phyloP scores from a whole-genome alignment of 2,329 filamentous ascomycete species.

The Claviceps sorghi region DNA sequence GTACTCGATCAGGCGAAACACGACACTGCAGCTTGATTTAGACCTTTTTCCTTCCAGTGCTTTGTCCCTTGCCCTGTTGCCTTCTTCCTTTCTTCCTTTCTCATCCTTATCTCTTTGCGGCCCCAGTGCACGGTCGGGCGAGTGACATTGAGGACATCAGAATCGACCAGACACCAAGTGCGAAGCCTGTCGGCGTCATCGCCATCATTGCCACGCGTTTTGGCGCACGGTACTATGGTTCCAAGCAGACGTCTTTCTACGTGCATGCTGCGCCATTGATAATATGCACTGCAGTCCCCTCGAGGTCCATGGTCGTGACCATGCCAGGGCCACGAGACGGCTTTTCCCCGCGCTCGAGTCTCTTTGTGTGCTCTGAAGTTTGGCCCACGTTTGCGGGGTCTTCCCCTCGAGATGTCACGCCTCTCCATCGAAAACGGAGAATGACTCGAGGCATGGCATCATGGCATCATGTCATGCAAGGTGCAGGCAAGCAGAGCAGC shows the following conservation, averaged over 20 bases:
- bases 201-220: not conserved
- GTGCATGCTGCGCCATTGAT: not conserved
- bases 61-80: not conserved
- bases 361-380: not conserved
- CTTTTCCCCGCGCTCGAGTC: not conserved
- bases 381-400: not conserved
- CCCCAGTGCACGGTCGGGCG: not conserved
- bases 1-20: not conserved
- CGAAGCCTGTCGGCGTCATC: not conserved
- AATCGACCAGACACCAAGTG: not conserved
- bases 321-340: not conserved
- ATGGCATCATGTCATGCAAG: not conserved
- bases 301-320: not conserved
- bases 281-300: not conserved
- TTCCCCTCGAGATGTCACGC: not conserved
- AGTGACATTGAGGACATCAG: not conserved
- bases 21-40: not conserved
- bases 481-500: not conserved
- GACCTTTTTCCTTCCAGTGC: not conserved
- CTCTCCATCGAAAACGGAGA: not conserved
- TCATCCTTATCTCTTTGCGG: not conserved
- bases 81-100: not conserved
- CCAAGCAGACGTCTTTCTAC: not conserved
- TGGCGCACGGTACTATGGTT: not conserved
- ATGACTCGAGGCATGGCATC: not conserved